A percentile compares a stretch with the other conserved stretches of the same genome.
phyloP scores from a whole-genome alignment of 1,284 basidiomycete genomes.

The Takashimella koratensis region DNA sequence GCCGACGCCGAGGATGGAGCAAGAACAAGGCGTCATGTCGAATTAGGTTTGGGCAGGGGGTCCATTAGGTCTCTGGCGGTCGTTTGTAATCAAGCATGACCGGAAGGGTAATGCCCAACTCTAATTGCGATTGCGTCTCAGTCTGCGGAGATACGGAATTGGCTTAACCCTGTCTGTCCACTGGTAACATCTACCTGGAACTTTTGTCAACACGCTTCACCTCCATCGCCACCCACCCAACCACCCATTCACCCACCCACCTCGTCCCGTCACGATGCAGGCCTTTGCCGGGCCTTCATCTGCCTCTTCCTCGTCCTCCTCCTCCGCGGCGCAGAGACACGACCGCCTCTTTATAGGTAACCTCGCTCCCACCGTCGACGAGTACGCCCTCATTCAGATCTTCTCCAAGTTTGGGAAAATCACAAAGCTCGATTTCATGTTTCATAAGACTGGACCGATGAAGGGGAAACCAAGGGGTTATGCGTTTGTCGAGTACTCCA shows the following conservation, averaged over 20 bases:
- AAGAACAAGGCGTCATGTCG: too few relatives aligned
- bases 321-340: constrained; percentile 31
- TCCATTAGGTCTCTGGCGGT: too few relatives aligned
- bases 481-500: constrained; percentile 84
- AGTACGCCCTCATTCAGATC: constrained; percentile 84
- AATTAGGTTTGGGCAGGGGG: too few relatives aligned
- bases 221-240: background rate
- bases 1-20: background rate
- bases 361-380: constrained; percentile 79
- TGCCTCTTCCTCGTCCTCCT: constrained; percentile 11
- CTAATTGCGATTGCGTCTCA: too few relatives aligned
- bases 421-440: constrained; percentile 87
- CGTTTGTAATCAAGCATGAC: too few relatives aligned
- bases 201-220: too few relatives aligned
- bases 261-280: constrained; percentile 1
- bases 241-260: background rate
- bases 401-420: constrained; percentile 90
- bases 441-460: constrained; percentile 83
- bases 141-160: too few relatives aligned
- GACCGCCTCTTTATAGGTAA: constrained; percentile 84
- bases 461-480: constrained; percentile 93
- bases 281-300: background rate
- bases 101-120: too few relatives aligned
- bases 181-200: too few relatives aligned
- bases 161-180: too few relatives aligned